Evolutionary conservation across 345 rosid genomes (phyloP), one percentile per base, ranked within the genome.

Genomic region (Aquilaria yunnanensis): DNA sequence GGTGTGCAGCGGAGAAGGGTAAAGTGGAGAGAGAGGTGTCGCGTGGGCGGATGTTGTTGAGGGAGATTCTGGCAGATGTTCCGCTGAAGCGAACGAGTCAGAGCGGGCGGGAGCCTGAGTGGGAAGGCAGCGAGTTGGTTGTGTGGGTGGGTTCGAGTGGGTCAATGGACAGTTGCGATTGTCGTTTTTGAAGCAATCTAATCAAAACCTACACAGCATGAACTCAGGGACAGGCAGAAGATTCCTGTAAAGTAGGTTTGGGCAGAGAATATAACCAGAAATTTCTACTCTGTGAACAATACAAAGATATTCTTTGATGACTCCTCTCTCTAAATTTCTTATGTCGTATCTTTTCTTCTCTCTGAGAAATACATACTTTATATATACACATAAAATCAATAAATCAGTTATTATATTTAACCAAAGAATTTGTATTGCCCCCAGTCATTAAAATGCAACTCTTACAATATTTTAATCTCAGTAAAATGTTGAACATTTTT

Each of bases 1-100:
- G 34, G 10, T 51, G 52, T 32, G 63, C 41, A 11, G 33, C 49
- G 5, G 57, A 32, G 7, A 30, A 54, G 13, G 72, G 33, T 2
- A 62, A 46, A 45, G 16, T n/a, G 32, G 47, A 59, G 3, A 23
- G 78, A 34, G 61, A 72, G 37, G 53, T 56, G 47, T 43, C 65
- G 1, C 66, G 67, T 54, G 70, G 74, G 54, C 67, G 71, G 65
- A 1, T 72, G 51, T 30, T 72, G 57, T 47, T 72, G 10, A 64
- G 62, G 59, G 83, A 81, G 65, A 58, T 78, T n/a, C 16, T 75
- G 46, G 81, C 77, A 45, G 75, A 72, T 43, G 55, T 60, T 51
- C 34, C 62, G 32, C 61, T 72, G 49, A 63, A 50, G 34, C 23
- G 23, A 16, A 16, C 23, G 23, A 16, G 23, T 16, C 23, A 16